Evolutionary conservation across 116 monocot species (phyloP).

Genomic region (Phalaenopsis hybrid): DNA sequence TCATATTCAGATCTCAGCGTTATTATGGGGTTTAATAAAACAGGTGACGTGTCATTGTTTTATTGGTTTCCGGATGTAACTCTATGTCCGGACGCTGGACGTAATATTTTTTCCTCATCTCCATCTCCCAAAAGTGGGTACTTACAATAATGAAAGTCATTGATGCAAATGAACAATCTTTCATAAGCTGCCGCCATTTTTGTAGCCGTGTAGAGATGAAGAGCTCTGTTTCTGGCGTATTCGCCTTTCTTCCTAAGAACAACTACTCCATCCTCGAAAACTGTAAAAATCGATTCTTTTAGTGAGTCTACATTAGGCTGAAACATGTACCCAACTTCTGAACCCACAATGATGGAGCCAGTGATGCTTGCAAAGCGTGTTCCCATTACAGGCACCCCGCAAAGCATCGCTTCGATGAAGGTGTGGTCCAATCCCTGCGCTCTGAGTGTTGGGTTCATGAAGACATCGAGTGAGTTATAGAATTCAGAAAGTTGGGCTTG

Average conservation of each 20-base stretch:
- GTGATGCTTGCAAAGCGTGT: conserved; percentile 78
- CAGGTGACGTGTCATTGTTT: too few species aligned
- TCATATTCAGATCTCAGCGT: too few species aligned
- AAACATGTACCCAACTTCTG: conserved; percentile 66
- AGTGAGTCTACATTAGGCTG: conserved; percentile 53
- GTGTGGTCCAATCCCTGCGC: conserved; percentile 87
- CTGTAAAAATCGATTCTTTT: conserved; percentile 33
- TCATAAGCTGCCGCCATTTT: conserved; percentile 86
- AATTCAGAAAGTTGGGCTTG: conserved; percentile 49
- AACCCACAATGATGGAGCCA: conserved; percentile 45
- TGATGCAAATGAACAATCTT: conserved; percentile 75
- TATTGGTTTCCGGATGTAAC: too few species aligned
- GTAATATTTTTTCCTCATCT: too few species aligned
- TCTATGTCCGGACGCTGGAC: too few species aligned
- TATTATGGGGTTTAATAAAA: too few species aligned
- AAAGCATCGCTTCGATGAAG: conserved; percentile 81
- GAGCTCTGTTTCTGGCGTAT: conserved; percentile 39
- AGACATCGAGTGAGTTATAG: conserved; percentile 65
- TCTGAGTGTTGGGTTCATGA: conserved; percentile 72
- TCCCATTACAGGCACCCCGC: conserved; percentile 44
- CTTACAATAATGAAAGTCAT: conserved; percentile 38
- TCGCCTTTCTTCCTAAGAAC: conserved; percentile 45
- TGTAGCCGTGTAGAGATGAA: conserved; percentile 40
- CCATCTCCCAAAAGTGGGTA: conserved; percentile 39
- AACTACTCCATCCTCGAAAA: conserved; percentile 32